A percentile compares a stretch with the other conserved stretches of the same genome.
phyloP scores from a whole-genome alignment of 2,329 filamentous ascomycete species.

The Aschersonia sp. region DNA sequence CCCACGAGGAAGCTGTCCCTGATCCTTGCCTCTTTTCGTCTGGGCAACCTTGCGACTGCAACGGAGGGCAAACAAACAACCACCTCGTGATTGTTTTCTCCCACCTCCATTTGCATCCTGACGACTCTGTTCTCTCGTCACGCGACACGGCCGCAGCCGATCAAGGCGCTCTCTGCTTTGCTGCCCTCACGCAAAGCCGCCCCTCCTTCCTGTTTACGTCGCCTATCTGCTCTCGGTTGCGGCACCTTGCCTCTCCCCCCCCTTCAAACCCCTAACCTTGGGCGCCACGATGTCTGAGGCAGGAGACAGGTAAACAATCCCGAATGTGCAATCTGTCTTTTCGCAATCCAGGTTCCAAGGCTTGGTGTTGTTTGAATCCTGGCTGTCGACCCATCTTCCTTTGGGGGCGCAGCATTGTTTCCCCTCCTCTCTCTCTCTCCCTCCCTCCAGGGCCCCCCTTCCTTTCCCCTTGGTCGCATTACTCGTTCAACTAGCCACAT shows the following conservation, averaged over 20 bases:
- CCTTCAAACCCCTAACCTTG: neutral
- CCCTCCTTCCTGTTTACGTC: neutral
- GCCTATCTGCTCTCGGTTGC: neutral
- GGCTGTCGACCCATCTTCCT: neutral
- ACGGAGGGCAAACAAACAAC: too few species aligned
- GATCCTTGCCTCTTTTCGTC: too few species aligned
- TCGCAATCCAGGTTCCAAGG: neutral
- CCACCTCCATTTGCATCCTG: too few species aligned
- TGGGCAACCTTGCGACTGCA: too few species aligned
- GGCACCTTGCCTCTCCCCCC: neutral
- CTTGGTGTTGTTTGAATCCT: neutral
- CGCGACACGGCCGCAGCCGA: too few species aligned
- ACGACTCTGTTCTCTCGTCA: too few species aligned
- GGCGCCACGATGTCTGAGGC: slow-evolving; percentile 18
- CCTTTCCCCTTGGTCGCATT: too few species aligned
- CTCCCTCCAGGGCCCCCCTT: neutral
- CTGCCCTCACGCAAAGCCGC: neutral
- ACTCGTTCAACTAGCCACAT: too few species aligned
- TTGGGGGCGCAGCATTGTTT: neutral
- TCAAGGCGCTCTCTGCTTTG: too few species aligned
- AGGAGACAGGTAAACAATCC: slow-evolving; percentile 13
- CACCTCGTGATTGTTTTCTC: too few species aligned
- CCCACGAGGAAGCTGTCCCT: too few species aligned
- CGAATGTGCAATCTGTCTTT: neutral
- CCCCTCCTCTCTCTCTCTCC: neutral